Conservation (phyloP, 140 eudicot species). For the Erigeron philadelphicus region DNA sequence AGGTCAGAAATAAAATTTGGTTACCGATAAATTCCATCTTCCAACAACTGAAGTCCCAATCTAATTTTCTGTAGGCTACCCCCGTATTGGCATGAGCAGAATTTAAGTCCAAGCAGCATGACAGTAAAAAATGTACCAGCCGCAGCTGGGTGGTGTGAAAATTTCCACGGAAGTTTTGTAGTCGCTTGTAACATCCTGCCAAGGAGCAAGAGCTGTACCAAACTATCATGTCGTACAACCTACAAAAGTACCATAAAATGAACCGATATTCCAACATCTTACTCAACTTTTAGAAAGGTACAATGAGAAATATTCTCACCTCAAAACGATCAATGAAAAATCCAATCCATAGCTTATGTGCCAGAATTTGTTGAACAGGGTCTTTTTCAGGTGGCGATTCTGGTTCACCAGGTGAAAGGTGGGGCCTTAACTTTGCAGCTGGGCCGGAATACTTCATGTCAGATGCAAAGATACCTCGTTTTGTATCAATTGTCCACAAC, state of each 20-base stretch:
- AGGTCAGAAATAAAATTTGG: not conserved
- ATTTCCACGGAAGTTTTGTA: constrained; percentile 76
- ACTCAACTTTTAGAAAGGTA: not conserved
- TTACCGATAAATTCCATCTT: constrained; percentile 86
- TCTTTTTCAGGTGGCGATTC: constrained; percentile 73
- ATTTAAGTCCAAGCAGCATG: constrained; percentile 92
- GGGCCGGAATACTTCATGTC: constrained; percentile 80
- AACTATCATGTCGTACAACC: constrained; percentile 85
- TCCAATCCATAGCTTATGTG: constrained; percentile 97
- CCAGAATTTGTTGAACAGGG: constrained; percentile 84
- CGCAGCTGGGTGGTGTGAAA: constrained; percentile 92
- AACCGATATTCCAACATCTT: not conserved
- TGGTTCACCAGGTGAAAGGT: constrained; percentile 86
- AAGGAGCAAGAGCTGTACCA: constrained; percentile 81
- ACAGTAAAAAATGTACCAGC: constrained; percentile 89
- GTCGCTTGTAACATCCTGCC: constrained; percentile 93
- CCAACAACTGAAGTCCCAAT: constrained; percentile 88
- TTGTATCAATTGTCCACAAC: constrained; percentile 96
- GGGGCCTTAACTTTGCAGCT: constrained; percentile 88
- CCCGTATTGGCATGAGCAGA: constrained; percentile 71
- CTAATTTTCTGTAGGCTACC: constrained; percentile 61
- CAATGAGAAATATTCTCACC: constrained; percentile 32
- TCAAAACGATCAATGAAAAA: constrained; percentile 94
- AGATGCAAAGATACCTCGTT: constrained; percentile 94
- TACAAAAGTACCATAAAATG: constrained; percentile 24